Evolutionary conservation across 2,329 filamentous ascomycete species (phyloP), one percentile per base, ranked within the genome.

Genomic region (Exserohilum rostratum): DNA sequence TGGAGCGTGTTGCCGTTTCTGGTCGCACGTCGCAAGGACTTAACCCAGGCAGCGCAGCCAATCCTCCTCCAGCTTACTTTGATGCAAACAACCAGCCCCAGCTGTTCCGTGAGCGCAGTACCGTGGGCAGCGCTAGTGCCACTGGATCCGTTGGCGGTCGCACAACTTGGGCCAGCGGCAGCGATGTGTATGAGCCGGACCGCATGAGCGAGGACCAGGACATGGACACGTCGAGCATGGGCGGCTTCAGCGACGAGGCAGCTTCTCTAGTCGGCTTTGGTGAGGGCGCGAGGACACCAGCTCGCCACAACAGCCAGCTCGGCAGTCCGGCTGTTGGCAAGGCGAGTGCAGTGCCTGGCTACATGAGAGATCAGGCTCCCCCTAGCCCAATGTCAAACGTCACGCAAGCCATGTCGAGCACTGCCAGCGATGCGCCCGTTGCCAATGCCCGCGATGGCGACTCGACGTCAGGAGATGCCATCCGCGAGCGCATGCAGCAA

Each of bases 201-300:
- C 85, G 89, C 74, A 83, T 88, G 76, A 91, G 88, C 76, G 89
- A 87, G 66, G 86, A 75, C 47, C 84, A 84, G 59, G 81, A 85
- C 48, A 86, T 83, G 58, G 80, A 82, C 51, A 78, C 76, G 12
- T 87, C 86, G 25, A 87, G 86, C 58, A 85, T 88, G 46, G 90
- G 91, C 62, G 90, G 89, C 55, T 89, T 95, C 83, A 93, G 90
- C 66, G 92, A 96, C 66, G 91, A 96, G 67, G 88, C 87, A 47
- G 90, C 88, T 2, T 93, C 89, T 59, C 82, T 97, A 5, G 93
- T 97, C 9, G 93, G 90, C 0, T 97, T 97, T 65, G 93, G 93
- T 45, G 93, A 97, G 74, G 93, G 93, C 30, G 93, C 93, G 9
- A 72, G 79, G 53, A 82, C 80, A n/a, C 80, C 80, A 17, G 80